These are phyloP conservation scores for Podospora pseudocomata DNA, from an alignment of 495 filamentous ascomycete species.

Conservation along the genomic window DNA sequence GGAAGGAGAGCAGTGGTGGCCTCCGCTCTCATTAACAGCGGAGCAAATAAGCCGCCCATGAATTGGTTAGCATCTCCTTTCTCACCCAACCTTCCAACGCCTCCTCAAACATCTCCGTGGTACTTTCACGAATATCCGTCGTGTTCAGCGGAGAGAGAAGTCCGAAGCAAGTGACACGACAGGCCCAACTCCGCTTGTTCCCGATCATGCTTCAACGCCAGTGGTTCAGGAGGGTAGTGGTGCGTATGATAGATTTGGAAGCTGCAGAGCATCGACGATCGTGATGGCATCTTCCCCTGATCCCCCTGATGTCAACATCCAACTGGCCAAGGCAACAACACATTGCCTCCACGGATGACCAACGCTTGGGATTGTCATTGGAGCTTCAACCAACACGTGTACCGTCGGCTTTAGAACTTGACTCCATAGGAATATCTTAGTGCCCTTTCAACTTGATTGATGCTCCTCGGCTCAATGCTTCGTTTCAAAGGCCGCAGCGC, in stretches of 20 bases:
- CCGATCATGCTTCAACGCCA: neutral
- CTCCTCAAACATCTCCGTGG: neutral
- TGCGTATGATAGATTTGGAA: neutral
- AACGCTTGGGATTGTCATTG: neutral
- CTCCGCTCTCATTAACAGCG: neutral
- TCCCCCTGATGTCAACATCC: neutral
- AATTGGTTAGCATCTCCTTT: neutral
- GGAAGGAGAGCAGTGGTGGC: neutral
- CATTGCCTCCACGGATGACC: neutral
- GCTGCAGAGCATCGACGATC: constrained; percentile 3
- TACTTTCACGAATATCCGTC: neutral
- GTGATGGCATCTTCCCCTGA: neutral
- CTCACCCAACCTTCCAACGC: neutral
- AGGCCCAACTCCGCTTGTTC: neutral
- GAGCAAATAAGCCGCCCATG: neutral
- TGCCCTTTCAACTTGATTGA: neutral
- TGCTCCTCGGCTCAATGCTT: neutral
- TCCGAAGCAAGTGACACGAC: neutral
- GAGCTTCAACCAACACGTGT: neutral
- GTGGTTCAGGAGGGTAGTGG: too few relatives aligned
- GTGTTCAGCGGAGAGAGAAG: neutral
- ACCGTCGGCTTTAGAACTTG: neutral
- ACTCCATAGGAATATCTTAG: neutral
- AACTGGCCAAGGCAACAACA: neutral
- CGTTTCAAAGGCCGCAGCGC: neutral